Base-by-base conservation (phyloP, 257 asterid species). In the Ligustrum vulgare region DNA sequence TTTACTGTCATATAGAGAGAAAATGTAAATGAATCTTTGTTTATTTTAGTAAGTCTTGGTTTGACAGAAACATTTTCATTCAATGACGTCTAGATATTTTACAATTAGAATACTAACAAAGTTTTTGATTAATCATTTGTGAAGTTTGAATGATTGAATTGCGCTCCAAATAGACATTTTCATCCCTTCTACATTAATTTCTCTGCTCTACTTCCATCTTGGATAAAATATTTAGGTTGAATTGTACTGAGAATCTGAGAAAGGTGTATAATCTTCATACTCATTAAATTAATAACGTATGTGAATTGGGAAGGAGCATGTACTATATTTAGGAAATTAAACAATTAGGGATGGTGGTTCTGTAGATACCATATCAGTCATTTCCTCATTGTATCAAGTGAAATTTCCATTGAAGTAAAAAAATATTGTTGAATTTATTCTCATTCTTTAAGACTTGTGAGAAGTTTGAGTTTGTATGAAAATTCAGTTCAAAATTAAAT, bases 381-480 rank as follows among this genome's bases (percentile, higher is more conserved):
- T 75, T 78, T 64, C 31, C 56, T 75, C 37, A 36, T 63, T 32
- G 49, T 22, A 3, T 33, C 35, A 13, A 35, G 63, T 20, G 67
- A 33, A 67, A 51, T 49, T 49, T 49, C 16, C 60, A 49, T 5
- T 49, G n/a, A n/a, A n/a, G n/a, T n/a, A n/a, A n/a, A n/a, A n/a
- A n/a, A n/a, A n/a, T n/a, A n/a, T n/a, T n/a, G n/a, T n/a, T n/a
- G n/a, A n/a, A n/a, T n/a, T n/a, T n/a, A n/a, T n/a, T n/a, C n/a
- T n/a, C n/a, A n/a, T n/a, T n/a, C n/a, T n/a, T n/a, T n/a, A 35
- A 4, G 37, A 35, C 37, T 35, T 35, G 37, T 8, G 7, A 8
- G 37, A 8, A 35, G 37, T 35, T 7, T 4, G 37, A 35, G 37
- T 35, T 5, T 5, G 37, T 35, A 8, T 35, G 37, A 35, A 35